A percentile compares a stretch with the other conserved stretches of the same genome.
These are phyloP conservation scores for Tulasnella sp. DNA, from an alignment of 768 basidiomycete genomes.

Conservation along the genomic window DNA sequence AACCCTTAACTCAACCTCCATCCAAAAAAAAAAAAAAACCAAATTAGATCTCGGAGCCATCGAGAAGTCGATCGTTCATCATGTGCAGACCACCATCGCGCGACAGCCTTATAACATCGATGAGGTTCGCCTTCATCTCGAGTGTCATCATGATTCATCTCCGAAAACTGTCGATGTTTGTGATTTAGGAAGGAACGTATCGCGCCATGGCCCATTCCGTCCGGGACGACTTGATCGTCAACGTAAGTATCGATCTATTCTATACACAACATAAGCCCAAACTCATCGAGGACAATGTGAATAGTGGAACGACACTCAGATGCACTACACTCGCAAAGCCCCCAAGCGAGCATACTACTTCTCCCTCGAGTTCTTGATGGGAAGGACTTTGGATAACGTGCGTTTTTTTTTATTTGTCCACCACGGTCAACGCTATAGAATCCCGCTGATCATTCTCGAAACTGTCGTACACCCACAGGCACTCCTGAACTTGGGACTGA, in stretches of 20 bases:
- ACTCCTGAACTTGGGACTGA: constrained; percentile 80
- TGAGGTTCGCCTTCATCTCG: constrained; percentile 23
- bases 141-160: neutral
- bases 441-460: neutral
- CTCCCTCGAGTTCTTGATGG: constrained; percentile 78
- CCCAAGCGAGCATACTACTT: constrained; percentile 93
- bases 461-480: constrained; percentile 26
- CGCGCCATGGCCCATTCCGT: constrained; percentile 83
- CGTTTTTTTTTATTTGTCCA: neutral
- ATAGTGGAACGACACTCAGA: constrained; percentile 74
- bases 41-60: constrained; percentile 48
- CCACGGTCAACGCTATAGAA: too few relatives aligned
- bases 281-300: constrained; percentile 1
- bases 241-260: constrained; percentile 22
- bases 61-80: constrained; percentile 65
- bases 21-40: too few relatives aligned
- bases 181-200: constrained; percentile 61
- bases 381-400: constrained; percentile 36
- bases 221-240: constrained; percentile 75
- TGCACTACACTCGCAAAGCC: constrained; percentile 64
- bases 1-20: too few relatives aligned
- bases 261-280: neutral
- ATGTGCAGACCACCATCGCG: constrained; percentile 81
- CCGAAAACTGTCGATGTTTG: neutral
- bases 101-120: constrained; percentile 85